phyloP scores from a whole-genome alignment of 164 flowering plant genomes.

The Cinnamomum chago region DNA sequence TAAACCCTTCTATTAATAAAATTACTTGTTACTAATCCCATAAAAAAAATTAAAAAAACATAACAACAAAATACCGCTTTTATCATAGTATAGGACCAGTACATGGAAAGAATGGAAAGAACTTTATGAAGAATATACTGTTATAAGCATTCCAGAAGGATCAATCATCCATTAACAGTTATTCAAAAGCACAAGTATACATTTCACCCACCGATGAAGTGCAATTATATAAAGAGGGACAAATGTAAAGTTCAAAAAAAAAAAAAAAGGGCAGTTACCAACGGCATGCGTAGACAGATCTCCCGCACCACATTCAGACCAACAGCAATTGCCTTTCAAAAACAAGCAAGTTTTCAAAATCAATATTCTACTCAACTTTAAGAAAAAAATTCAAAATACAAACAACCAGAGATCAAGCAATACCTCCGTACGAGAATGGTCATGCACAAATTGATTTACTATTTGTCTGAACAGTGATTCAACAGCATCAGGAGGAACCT shows the following conservation, averaged over 20 bases:
- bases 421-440: conserved; percentile 89
- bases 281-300: conserved; percentile 86
- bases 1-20: too few relatives aligned
- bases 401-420: conserved; percentile 1
- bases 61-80: too few relatives aligned
- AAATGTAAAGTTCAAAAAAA: background rate
- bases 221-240: background rate
- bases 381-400: background rate
- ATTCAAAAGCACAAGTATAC: too few relatives aligned
- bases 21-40: too few relatives aligned
- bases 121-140: too few relatives aligned
- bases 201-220: background rate
- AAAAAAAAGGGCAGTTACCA: conserved; percentile 40
- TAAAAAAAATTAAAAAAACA: too few relatives aligned
- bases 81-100: too few relatives aligned
- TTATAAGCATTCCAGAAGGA: too few relatives aligned
- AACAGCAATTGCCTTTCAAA: conserved; percentile 75
- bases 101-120: too few relatives aligned
- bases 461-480: conserved; percentile 82
- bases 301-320: conserved; percentile 87
- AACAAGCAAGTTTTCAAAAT: conserved; percentile 5
- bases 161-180: too few relatives aligned
- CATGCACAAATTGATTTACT: conserved; percentile 93
- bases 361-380: background rate
- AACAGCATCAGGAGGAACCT: conserved; percentile 98